These are phyloP conservation scores for Cercospora sp. DNA, from an alignment of 2,329 filamentous ascomycete species.

Conservation along the genomic window DNA sequence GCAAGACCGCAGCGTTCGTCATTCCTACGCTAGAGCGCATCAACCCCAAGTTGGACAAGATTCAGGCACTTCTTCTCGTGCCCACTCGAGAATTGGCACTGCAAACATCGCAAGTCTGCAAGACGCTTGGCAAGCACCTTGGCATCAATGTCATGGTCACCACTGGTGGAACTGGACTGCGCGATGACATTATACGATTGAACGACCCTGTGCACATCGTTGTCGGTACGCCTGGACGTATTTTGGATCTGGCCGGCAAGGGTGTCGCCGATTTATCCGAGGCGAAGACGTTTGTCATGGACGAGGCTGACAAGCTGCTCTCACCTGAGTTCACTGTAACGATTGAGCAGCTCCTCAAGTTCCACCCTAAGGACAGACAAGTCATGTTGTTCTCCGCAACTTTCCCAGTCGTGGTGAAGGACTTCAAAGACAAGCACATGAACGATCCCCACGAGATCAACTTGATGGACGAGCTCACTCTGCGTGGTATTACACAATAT, in stretches of 20 bases:
- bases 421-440: constrained; percentile 99
- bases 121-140: constrained; percentile 94
- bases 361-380: constrained; percentile 95
- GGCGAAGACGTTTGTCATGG: constrained; percentile 98
- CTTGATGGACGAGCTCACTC: constrained; percentile 97
- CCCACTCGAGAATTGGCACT: constrained; percentile 95
- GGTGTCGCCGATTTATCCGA: constrained; percentile 93
- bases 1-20: constrained; percentile 97
- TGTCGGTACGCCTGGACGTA: constrained; percentile 93
- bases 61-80: constrained; percentile 92
- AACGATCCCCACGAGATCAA: constrained; percentile 96
- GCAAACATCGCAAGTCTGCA: constrained; percentile 98
- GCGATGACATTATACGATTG: constrained; percentile 94
- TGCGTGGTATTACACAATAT: constrained; percentile 97
- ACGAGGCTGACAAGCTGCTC: constrained; percentile 96
- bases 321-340: constrained; percentile 96
- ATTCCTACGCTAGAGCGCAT: constrained; percentile 94
- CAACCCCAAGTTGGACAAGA: constrained; percentile 94
- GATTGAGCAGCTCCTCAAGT: constrained; percentile 91
- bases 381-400: constrained; percentile 99
- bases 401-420: constrained; percentile 94
- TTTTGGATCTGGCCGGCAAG: constrained; percentile 93
- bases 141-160: constrained; percentile 99
- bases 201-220: constrained; percentile 95
- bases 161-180: constrained; percentile 89